These are phyloP conservation scores for Candida chilensis DNA, from an alignment of 805 yeast species.

Conservation along the genomic window DNA sequence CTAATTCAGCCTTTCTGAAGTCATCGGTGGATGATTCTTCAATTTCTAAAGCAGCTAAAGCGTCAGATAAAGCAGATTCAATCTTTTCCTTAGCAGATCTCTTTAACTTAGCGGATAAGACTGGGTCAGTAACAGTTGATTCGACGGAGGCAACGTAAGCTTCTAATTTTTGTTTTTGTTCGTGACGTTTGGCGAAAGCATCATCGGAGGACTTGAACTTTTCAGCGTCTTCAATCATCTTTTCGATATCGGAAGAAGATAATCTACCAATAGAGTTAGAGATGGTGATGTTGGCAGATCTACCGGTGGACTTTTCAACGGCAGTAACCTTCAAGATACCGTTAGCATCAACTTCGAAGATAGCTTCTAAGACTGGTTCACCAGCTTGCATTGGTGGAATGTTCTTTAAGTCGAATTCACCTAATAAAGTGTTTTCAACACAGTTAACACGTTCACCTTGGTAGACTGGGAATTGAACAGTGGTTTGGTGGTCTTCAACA, in stretches of 20 bases:
- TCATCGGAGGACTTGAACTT: constrained; percentile 98
- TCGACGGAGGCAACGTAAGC: constrained; percentile 95
- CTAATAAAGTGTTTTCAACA: constrained; percentile 92
- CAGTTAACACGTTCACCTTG: constrained; percentile 99
- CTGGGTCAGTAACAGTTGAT: constrained; percentile 96
- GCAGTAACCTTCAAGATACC: constrained; percentile 99
- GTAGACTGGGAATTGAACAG: constrained; percentile 97
- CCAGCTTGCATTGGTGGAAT: constrained; percentile 99
- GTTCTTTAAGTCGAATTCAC: constrained; percentile 97
- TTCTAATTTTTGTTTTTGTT: constrained; percentile 98
- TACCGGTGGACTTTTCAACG: constrained; percentile 97
- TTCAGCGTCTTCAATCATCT: constrained; percentile 98
- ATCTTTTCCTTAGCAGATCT: constrained; percentile 94
- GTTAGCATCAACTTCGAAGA: constrained; percentile 98
- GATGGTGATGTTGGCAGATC: constrained; percentile 96
- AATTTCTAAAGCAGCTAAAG: constrained; percentile 93
- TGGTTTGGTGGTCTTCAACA: constrained; percentile 97
- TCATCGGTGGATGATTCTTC: constrained; percentile 97
- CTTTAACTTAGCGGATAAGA: constrained; percentile 95
- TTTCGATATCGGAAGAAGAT: constrained; percentile 92
- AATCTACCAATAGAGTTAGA: constrained; percentile 99
- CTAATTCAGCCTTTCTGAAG: constrained; percentile 98
- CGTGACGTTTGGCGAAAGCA: constrained; percentile 98
- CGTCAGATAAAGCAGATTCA: constrained; percentile 96
- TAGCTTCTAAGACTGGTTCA: constrained; percentile 98